These are phyloP conservation scores for Sarocladium kiliense DNA, from an alignment of 2,329 filamentous ascomycete species.

Conservation along the genomic window DNA sequence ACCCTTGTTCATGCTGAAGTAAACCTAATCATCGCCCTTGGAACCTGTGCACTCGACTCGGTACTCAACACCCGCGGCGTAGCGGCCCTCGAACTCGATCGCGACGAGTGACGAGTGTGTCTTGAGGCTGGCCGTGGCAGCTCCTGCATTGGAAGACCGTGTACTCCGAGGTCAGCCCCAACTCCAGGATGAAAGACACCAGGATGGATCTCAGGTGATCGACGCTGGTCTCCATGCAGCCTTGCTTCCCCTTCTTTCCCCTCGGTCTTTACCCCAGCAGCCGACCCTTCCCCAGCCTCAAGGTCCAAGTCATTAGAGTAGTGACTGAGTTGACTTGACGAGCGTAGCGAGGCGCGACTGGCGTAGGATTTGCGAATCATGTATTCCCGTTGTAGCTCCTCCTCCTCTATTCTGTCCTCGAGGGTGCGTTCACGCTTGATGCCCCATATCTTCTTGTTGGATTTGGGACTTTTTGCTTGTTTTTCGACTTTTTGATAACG, in stretches of 20 bases:
- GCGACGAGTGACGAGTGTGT: not conserved
- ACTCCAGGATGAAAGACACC: slow-evolving; percentile 14
- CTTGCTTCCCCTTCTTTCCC: slow-evolving; percentile 36
- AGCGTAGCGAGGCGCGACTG: slow-evolving; percentile 18
- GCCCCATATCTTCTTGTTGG: not conserved
- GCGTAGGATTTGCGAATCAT: slow-evolving; percentile 41
- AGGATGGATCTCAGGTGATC: slow-evolving; percentile 23
- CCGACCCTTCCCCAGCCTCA: not conserved
- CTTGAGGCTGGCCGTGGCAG: not conserved
- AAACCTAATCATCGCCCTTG: no score
- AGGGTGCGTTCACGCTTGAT: not conserved
- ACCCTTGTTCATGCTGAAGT: no score
- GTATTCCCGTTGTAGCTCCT: slow-evolving; percentile 31
- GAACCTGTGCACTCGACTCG: no score
- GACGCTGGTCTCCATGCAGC: slow-evolving; percentile 22
- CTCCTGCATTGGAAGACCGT: not conserved
- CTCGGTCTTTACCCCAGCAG: slow-evolving; percentile 16
- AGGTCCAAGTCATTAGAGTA: not conserved
- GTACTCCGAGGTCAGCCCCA: not conserved
- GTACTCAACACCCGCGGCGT: not conserved
- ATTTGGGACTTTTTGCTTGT: not conserved
- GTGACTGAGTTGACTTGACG: not conserved
- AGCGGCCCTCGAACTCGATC: not conserved
- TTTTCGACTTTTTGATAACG: slow-evolving; percentile 1
- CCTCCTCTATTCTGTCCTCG: slow-evolving; percentile 20